Conservation (phyloP, 2,329 filamentous ascomycete genomes). For the Fusarium agapanthi region DNA sequence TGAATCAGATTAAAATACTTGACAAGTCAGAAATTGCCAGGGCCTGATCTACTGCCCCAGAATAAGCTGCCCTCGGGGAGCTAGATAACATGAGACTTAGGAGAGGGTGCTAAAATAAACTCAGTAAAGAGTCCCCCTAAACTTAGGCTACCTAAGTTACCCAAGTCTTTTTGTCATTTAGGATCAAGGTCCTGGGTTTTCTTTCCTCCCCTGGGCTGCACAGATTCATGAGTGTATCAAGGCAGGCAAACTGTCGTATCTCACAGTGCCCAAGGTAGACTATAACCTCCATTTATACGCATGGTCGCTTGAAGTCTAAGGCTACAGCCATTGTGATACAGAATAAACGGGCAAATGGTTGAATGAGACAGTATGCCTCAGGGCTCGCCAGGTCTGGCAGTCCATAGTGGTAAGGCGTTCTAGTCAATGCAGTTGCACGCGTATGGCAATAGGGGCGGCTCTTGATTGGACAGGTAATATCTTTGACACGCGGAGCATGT, state of each 20-base stretch:
- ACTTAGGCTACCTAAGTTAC: too few species aligned
- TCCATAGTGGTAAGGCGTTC: slow-evolving; percentile 20
- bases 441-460: background rate
- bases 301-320: background rate
- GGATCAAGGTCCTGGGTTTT: too few species aligned
- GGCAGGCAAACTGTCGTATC: background rate
- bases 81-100: too few species aligned
- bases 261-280: background rate
- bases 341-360: background rate
- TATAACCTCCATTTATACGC: background rate
- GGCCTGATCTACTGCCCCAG: background rate
- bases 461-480: slow-evolving; percentile 20
- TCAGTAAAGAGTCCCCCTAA: too few species aligned
- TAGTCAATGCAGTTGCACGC: slow-evolving; percentile 15
- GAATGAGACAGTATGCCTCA: background rate
- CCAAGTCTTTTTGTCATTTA: too few species aligned
- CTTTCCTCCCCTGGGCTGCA: background rate
- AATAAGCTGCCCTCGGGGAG: background rate
- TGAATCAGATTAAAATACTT: background rate
- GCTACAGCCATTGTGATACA: slow-evolving; percentile 1
- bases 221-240: background rate
- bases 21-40: background rate
- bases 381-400: background rate
- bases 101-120: too few species aligned
- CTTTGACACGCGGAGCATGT: slow-evolving; percentile 29